Conservation (phyloP, 2,329 filamentous ascomycete genomes). For the Aspergillus tubingensis region DNA sequence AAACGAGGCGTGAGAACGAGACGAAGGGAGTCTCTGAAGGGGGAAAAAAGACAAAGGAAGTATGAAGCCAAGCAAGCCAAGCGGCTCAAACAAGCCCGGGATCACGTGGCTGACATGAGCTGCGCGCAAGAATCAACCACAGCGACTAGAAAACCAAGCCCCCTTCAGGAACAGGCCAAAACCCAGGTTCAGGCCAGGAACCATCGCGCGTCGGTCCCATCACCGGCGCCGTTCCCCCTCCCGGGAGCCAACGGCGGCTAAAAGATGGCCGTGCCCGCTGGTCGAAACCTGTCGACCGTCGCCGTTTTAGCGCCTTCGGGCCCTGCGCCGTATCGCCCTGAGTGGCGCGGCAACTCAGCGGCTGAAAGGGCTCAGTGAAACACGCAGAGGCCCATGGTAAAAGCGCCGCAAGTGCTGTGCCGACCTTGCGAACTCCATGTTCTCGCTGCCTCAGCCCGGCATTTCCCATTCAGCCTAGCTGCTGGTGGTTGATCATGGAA, state of each 20-base stretch:
- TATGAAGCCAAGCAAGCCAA: not conserved
- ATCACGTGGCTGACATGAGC: constrained; percentile 5
- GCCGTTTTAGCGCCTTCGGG: constrained; percentile 30
- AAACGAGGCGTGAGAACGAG: not conserved
- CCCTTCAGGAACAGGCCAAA: not conserved
- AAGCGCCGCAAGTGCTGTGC: constrained; percentile 17
- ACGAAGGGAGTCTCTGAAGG: not conserved
- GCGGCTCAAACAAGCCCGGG: constrained; percentile 1
- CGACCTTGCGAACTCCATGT: not conserved
- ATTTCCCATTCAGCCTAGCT: constrained; percentile 6
- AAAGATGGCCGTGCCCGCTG: constrained; percentile 17
- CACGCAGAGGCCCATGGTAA: constrained; percentile 5
- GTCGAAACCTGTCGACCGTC: constrained; percentile 20
- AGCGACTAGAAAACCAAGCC: not conserved
- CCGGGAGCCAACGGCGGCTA: constrained; percentile 32
- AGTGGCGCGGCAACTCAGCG: constrained; percentile 19
- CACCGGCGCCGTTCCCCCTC: not conserved
- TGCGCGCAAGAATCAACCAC: not conserved
- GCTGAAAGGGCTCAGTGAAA: constrained; percentile 14
- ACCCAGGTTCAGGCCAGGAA: not conserved
- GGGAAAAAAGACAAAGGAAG: not conserved
- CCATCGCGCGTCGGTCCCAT: not conserved
- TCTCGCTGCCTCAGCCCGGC: not conserved
- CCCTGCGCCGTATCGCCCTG: constrained; percentile 21
- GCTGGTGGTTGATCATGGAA: constrained; percentile 7